A percentile compares a stretch with the other conserved stretches of the same genome.
These are phyloP conservation scores for Penicillium fimorum DNA, from an alignment of 495 filamentous ascomycete genomes.

Conservation along the genomic window DNA sequence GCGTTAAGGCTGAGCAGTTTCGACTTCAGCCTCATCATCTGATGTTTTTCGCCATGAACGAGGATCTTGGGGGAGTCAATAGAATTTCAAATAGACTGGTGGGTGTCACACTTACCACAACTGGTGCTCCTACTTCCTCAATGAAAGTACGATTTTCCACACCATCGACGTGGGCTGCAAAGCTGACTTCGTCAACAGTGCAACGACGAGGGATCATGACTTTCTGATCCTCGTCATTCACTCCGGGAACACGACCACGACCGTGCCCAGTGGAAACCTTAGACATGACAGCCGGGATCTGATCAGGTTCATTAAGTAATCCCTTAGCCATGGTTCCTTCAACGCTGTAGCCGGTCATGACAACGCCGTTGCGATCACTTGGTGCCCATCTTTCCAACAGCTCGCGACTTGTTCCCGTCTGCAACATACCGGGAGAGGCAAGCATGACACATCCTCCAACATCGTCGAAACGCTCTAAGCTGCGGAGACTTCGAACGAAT, in stretches of 20 bases:
- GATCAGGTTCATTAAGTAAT: constrained; percentile 87
- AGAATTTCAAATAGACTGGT: neutral
- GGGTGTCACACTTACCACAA: constrained; percentile 66
- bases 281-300: constrained; percentile 90
- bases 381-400: constrained; percentile 94
- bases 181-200: constrained; percentile 87
- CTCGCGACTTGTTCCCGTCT: constrained; percentile 90
- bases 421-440: constrained; percentile 94
- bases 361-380: constrained; percentile 89
- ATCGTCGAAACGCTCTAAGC: constrained; percentile 92
- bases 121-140: constrained; percentile 83
- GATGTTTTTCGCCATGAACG: constrained; percentile 94
- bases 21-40: constrained; percentile 96
- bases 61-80: constrained; percentile 61
- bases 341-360: constrained; percentile 97
- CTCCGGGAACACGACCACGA: constrained; percentile 46
- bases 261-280: constrained; percentile 57
- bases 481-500: constrained; percentile 85
- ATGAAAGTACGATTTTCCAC: constrained; percentile 93
- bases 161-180: constrained; percentile 97
- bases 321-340: constrained; percentile 98
- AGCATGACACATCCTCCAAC: constrained; percentile 96
- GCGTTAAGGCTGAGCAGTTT: constrained; percentile 89
- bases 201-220: constrained; percentile 90
- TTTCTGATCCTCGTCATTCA: constrained; percentile 64